phyloP scores from a whole-genome alignment of 257 asterid genomes.

The Ocimum tenuiflorum region DNA sequence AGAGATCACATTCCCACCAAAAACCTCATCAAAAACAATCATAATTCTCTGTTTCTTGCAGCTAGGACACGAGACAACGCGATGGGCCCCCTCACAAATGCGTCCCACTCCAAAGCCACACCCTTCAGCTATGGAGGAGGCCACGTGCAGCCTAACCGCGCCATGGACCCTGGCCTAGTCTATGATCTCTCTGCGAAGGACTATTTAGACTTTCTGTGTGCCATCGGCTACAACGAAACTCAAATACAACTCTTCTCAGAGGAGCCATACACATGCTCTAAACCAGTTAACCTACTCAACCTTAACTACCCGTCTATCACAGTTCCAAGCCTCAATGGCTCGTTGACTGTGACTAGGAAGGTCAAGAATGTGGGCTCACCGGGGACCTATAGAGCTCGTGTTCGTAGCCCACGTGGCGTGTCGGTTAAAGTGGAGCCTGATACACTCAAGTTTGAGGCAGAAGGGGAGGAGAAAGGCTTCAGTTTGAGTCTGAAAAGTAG shows the following conservation, averaged over 20 bases:
- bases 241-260: slow-evolving; percentile 34
- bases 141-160: slow-evolving; percentile 76
- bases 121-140: slow-evolving; percentile 91
- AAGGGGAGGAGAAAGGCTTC: slow-evolving; percentile 58
- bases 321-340: slow-evolving; percentile 45
- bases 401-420: slow-evolving; percentile 47
- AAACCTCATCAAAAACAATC: background rate
- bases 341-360: slow-evolving; percentile 50
- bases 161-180: slow-evolving; percentile 88
- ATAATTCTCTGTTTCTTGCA: slow-evolving; percentile 17
- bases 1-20: slow-evolving; percentile 58
- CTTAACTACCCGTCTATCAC: slow-evolving; percentile 86
- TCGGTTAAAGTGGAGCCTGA: slow-evolving; percentile 39
- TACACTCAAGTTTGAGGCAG: slow-evolving; percentile 29
- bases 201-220: slow-evolving; percentile 59
- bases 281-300: slow-evolving; percentile 36
- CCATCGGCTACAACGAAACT: slow-evolving; percentile 50
- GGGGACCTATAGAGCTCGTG: slow-evolving; percentile 48
- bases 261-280: slow-evolving; percentile 35
- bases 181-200: slow-evolving; percentile 51
- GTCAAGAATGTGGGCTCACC: slow-evolving; percentile 73
- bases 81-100: slow-evolving; percentile 42
- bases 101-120: slow-evolving; percentile 48
- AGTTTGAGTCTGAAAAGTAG: slow-evolving; percentile 34
- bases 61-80: slow-evolving; percentile 66